phyloP scores from a whole-genome alignment of 257 asterid genomes.

The Petrea volubilis region DNA sequence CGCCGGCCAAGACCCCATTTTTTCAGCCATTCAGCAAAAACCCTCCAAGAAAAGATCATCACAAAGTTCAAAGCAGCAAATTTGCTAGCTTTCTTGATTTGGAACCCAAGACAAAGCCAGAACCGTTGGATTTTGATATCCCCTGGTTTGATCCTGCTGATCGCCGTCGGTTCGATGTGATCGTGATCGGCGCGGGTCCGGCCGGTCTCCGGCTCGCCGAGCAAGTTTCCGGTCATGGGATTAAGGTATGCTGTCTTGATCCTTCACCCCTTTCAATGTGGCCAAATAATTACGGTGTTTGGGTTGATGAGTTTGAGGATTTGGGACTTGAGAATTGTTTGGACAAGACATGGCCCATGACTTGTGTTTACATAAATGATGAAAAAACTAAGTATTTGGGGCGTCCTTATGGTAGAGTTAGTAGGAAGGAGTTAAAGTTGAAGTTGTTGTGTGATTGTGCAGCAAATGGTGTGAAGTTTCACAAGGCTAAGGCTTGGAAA shows the following conservation, averaged over 20 bases:
- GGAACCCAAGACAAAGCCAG: constrained; percentile 63
- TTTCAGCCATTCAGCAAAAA: constrained; percentile 14
- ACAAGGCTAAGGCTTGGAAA: constrained; percentile 62
- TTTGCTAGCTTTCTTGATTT: constrained; percentile 64
- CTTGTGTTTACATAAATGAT: constrained; percentile 60
- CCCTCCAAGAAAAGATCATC: constrained; percentile 29
- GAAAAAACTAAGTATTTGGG: constrained; percentile 61
- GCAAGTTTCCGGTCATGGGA: constrained; percentile 64
- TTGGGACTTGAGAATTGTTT: constrained; percentile 71
- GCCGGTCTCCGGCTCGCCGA: constrained; percentile 89
- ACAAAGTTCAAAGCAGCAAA: constrained; percentile 34
- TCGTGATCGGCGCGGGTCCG: constrained; percentile 90
- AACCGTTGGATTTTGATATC: constrained; percentile 50
- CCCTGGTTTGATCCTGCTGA: constrained; percentile 58
- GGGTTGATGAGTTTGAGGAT: constrained; percentile 87
- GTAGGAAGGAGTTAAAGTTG: constrained; percentile 59
- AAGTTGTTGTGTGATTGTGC: constrained; percentile 61
- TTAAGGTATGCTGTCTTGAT: constrained; percentile 82
- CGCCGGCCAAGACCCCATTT: constrained; percentile 26
- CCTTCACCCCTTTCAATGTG: constrained; percentile 90
- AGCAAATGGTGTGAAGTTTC: constrained; percentile 59
- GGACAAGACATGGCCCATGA: constrained; percentile 75
- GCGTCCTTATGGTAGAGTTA: constrained; percentile 77
- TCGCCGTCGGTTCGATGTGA: constrained; percentile 61
- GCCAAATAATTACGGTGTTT: constrained; percentile 91